Percentiles rank a stretch among this genome's conserved stretches.
Conservation (phyloP, 1,284 basidiomycete species). For the Wolfiporia cocos region DNA sequence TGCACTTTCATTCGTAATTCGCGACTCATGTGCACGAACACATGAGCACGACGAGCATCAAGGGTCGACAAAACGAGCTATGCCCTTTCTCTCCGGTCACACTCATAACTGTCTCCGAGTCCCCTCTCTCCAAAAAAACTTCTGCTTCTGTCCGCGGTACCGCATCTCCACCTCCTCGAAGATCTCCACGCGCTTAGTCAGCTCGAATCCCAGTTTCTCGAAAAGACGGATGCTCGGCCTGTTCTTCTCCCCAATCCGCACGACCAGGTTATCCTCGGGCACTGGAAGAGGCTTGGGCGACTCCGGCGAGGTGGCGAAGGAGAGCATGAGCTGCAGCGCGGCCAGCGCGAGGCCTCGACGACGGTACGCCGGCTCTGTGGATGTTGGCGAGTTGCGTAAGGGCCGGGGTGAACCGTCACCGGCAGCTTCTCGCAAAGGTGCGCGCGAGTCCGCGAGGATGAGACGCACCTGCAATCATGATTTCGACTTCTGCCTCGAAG, state of each 20-base stretch:
- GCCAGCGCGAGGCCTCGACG: constrained; percentile 64
- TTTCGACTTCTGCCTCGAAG: constrained; percentile 60
- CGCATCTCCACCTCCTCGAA: constrained; percentile 76
- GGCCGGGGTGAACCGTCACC: too few species aligned
- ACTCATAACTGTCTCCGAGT: not conserved
- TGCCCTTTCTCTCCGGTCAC: too few species aligned
- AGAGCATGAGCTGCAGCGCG: constrained; percentile 60
- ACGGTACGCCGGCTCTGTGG: constrained; percentile 50
- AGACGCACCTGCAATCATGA: constrained; percentile 76
- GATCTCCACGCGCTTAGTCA: constrained; percentile 61
- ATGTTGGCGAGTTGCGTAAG: not conserved
- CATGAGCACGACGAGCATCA: too few species aligned
- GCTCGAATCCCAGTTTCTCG: constrained; percentile 59
- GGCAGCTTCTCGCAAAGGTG: too few species aligned
- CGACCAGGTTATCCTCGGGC: constrained; percentile 40
- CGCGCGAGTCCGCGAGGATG: too few species aligned
- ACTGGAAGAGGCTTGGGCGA: constrained; percentile 28
- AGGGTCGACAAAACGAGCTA: too few species aligned
- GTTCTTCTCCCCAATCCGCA: constrained; percentile 49
- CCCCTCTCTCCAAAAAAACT: constrained; percentile 9
- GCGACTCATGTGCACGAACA: too few species aligned
- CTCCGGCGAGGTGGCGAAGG: constrained; percentile 45
- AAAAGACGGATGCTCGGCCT: constrained; percentile 54
- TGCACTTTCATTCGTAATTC: too few species aligned
- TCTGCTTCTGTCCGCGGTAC: constrained; percentile 10